Evolutionary conservation across 1,284 basidiomycete genomes (phyloP), one percentile per base, ranked within the genome.

Genomic region (Peniophora sp.): DNA sequence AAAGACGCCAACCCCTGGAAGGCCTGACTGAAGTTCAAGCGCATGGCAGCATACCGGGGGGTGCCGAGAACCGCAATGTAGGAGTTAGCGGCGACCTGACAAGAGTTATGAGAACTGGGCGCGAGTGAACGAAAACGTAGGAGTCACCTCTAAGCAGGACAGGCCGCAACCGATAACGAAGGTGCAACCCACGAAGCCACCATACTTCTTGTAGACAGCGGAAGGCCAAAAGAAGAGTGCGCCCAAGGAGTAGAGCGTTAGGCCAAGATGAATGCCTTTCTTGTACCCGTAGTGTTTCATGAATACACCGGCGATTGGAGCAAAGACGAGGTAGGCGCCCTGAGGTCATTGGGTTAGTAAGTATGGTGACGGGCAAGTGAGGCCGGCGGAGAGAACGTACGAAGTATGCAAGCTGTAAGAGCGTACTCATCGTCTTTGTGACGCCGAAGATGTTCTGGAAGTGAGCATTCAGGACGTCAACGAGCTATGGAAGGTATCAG

Each of bases 351-450:
- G 50, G n/a, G 24, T 22, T 22, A 25, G 22, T 0, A 8, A 12
- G 53, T 56, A 53, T 51, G 55, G 12, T 38, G 16, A 44, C 34
- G 32, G 45, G 36, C 46, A 14, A 20, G 35, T 32, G 48, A 19
- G 17, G 34, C 16, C 14, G 43, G 19, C n/a, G 19, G 38, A 12
- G 17, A 19, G 49, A 50, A 56, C 68, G 58, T 53, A 70, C 85
- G 57, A 93, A 94, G 68, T 93, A 94, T 3, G 89, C 88, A 8
- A 90, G 77, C 63, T 95, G 92, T 27, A 95, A 75, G 53, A 90
- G 78, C 1, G 92, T 91, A 45, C 87, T 91, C 64, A 92, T 81
- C 17, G 87, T 77, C 59, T 85, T 88, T 44, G 77, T 76, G 63
- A 90, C 86, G 2, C 72, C 72, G 57, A 90, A 85, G 9, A 88